These are phyloP conservation scores for Calonectria multiphialidica DNA, from an alignment of 2,329 filamentous ascomycete species.

Conservation along the genomic window DNA sequence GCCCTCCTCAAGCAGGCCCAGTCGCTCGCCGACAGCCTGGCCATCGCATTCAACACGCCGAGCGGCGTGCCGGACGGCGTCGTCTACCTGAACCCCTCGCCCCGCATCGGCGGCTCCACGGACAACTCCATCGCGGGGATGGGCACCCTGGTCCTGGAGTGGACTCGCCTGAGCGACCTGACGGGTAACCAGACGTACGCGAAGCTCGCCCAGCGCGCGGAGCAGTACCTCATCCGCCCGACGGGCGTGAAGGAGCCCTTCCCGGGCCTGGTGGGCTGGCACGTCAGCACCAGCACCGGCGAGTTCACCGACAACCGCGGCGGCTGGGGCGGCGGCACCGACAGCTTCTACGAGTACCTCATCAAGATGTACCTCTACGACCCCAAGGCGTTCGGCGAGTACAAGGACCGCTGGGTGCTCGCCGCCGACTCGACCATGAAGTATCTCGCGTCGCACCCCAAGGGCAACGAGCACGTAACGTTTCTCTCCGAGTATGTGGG, in stretches of 20 bases:
- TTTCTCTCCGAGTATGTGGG: conserved; percentile 73
- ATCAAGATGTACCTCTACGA: conserved; percentile 94
- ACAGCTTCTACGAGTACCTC: conserved; percentile 90
- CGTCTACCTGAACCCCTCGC: conserved; percentile 68
- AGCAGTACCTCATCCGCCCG: conserved; percentile 76
- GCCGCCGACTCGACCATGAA: conserved; percentile 82
- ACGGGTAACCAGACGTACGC: conserved; percentile 77
- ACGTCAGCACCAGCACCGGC: conserved; percentile 74
- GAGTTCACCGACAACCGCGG: conserved; percentile 75
- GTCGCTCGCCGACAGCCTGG: conserved; percentile 78
- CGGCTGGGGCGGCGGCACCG: conserved; percentile 82
- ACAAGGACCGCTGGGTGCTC: conserved; percentile 80
- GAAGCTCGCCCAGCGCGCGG: conserved; percentile 73
- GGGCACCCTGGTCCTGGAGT: conserved; percentile 86
- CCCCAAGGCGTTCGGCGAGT: conserved; percentile 68
- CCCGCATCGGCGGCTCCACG: conserved; percentile 59
- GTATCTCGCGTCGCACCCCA: conserved; percentile 77
- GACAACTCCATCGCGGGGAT: conserved; percentile 82
- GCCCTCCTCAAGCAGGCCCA: conserved; percentile 75
- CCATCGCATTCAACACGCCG: conserved; percentile 82
- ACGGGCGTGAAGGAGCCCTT: conserved; percentile 73
- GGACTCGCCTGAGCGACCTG: conserved; percentile 83
- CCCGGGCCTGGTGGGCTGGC: conserved; percentile 79
- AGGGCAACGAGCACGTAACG: conserved; percentile 73
- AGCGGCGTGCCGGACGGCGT: conserved; percentile 81